Evolutionary conservation across 129 eudicot species (phyloP).

Genomic region (Tanacetum coccineum): DNA sequence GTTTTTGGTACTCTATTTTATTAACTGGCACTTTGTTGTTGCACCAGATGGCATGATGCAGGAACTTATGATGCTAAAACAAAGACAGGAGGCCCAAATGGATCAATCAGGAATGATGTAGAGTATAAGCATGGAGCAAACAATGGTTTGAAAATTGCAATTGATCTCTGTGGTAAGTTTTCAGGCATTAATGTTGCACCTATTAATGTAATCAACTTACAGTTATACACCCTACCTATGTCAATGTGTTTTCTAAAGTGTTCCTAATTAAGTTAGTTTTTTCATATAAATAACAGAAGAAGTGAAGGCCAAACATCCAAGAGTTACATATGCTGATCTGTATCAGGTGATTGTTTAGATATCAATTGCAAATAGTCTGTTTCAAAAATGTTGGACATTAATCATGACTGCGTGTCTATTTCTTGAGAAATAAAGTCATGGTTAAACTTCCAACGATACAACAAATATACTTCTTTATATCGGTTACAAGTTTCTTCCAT

Average conservation of each 20-base stretch:
- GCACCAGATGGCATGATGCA: slow-evolving; percentile 91
- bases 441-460: neutral
- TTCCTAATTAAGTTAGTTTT: slow-evolving; percentile 5
- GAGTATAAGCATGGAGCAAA: slow-evolving; percentile 72
- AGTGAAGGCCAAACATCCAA: slow-evolving; percentile 72
- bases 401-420: neutral
- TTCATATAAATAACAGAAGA: slow-evolving; percentile 46
- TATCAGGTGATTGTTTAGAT: slow-evolving; percentile 63
- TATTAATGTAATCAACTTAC: neutral
- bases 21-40: slow-evolving; percentile 8
- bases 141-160: slow-evolving; percentile 72
- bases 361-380: neutral
- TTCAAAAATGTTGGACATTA: too few species aligned
- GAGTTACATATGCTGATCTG: slow-evolving; percentile 85
- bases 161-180: slow-evolving; percentile 74
- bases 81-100: slow-evolving; percentile 94
- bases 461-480: neutral
- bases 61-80: slow-evolving; percentile 86
- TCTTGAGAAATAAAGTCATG: slow-evolving; percentile 1
- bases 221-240: too few species aligned
- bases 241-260: neutral
- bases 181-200: neutral
- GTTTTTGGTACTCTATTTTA: too few species aligned
- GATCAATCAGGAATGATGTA: slow-evolving; percentile 73
- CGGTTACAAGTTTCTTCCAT: too few species aligned